Evolutionary conservation across 2,329 filamentous ascomycete species (phyloP), one percentile per base, ranked within the genome.

Genomic region (Dothistroma pini): DNA sequence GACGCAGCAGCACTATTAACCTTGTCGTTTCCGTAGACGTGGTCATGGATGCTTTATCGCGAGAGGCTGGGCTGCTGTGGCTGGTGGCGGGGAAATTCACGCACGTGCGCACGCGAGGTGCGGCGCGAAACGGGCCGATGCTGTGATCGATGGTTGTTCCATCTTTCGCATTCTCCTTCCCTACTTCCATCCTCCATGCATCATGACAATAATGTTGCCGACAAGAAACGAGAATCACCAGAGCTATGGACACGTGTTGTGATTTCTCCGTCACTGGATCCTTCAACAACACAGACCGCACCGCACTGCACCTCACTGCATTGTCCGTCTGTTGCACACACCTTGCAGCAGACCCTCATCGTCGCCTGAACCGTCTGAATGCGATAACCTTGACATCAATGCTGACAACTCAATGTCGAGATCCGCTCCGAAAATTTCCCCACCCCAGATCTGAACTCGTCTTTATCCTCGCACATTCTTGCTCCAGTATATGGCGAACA

Each of bases 381-480:
- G 16, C 41, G n/a, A 44, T 4, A 19, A 14, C 16, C 3, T 44
- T 44, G 41, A n/a, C 14, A 44, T 19, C 14, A 14, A 44, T 8
- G 14, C 41, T 44, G 14, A 16, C 7, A 2, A 9, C 16, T 19
- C 41, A 4, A 19, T 5, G n/a, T 44, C 41, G n/a, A 9, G 7
- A 14, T 8, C 14, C 8, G n/a, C 16, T 44, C 16, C n/a, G 8
- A 19, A n/a, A 44, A 7, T 14, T 19, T n/a, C 14, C 41, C 14
- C 16, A 44, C 16, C 14, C 41, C 8, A 44, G 41, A 19, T 44
- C 41, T 21, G n/a, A 14, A 19, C 14, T 54, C 16, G 9, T 21
- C 51, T 54, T 54, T 54, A 25, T 35, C 31, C n/a, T 54, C 51
- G 51, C 25, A 14, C 51, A 54, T n/a, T 35, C 31, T 25, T 54